These are phyloP conservation scores for Solidago caesia DNA, from an alignment of 129 eudicot species.

Conservation along the genomic window DNA sequence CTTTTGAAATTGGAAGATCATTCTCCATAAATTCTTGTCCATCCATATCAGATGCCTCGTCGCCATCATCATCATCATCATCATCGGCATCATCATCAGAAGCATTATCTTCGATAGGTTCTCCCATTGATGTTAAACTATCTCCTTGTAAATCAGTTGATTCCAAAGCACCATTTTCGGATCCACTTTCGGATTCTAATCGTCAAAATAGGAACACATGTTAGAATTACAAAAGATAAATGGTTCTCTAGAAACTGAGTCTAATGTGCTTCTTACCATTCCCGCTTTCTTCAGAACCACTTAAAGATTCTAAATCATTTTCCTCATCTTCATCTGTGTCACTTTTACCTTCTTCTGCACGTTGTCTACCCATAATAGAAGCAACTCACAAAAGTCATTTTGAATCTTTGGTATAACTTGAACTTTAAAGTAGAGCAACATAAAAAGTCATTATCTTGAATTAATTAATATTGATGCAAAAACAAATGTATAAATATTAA, in stretches of 20 bases:
- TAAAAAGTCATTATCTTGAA: background rate
- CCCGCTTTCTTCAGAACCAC: slow-evolving; percentile 41
- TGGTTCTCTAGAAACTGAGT: background rate
- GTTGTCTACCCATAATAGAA: slow-evolving; percentile 45
- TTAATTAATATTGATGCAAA: background rate
- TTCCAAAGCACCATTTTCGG: slow-evolving; percentile 30
- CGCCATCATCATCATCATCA: slow-evolving; percentile 37
- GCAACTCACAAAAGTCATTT: slow-evolving; percentile 11
- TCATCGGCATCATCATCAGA: background rate
- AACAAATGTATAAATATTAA: background rate
- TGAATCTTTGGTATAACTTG: background rate
- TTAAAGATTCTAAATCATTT: slow-evolving; percentile 36
- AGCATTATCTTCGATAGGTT: slow-evolving; percentile 39
- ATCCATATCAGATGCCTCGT: slow-evolving; percentile 42
- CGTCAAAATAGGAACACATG: background rate
- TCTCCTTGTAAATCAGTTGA: slow-evolving; percentile 28
- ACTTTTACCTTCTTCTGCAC: slow-evolving; percentile 77
- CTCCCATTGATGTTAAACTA: slow-evolving; percentile 25
- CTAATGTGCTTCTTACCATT: slow-evolving; percentile 36
- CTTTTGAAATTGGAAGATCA: slow-evolving; percentile 29
- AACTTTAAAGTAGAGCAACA: background rate
- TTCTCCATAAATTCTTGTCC: slow-evolving; percentile 33
- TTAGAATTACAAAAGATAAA: slow-evolving; percentile 6
- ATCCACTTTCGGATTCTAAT: slow-evolving; percentile 40
- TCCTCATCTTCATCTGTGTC: slow-evolving; percentile 66